Base-by-base conservation (phyloP, 2,329 filamentous ascomycete genomes). In the Penicillium nordicum region DNA sequence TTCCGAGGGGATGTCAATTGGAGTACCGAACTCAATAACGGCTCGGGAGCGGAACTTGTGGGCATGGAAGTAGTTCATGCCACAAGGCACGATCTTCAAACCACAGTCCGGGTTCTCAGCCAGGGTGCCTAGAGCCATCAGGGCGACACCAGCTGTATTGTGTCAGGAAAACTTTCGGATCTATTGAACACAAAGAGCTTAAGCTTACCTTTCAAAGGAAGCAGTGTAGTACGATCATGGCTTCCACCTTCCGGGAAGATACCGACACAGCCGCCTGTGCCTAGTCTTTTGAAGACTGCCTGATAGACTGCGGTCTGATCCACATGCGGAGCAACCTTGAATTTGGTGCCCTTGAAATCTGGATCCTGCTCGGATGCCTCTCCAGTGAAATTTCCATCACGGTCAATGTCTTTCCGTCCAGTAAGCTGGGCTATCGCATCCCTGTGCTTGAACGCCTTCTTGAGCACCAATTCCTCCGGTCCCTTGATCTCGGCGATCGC, bases 21-120 rank as follows among this genome's bases (percentile, higher is more conserved):
- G 92, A 27, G 85, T 87, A 9, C 94, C 94, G 67, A 97, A 99
- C 71, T 99, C 94, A 58, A 97, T 87, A 5, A 99, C 93, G 36
- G 93, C 94, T 71, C 94, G 85, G 61, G 93, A 97, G 44, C 93
- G 88, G 76, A 99, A 99, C 74, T 97, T 99, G 81, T 99, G 93
- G 0, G 93, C 90, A 75, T 97, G 93, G 77, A 99, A 99, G 76
- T 99, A 99, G 76, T 99, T 99, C 93, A 99, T 97, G 67, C 93
- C 93, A 50, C 94, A 92, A 4, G 94, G 94, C 25, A 99, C 90
- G 66, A 99, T 97, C 75, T 92, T 95, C 59, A 99, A 80, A 30
- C 90, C 91, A 69, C 90, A 96, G 62, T 93, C 82, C 3, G 92
- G 92, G 59, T 92, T 86, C 55, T 91, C 87, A 5, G 90, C 91